Evolutionary conservation across 2,329 filamentous ascomycete genomes (phyloP).

Genomic region (Fonsecaea erecta): DNA sequence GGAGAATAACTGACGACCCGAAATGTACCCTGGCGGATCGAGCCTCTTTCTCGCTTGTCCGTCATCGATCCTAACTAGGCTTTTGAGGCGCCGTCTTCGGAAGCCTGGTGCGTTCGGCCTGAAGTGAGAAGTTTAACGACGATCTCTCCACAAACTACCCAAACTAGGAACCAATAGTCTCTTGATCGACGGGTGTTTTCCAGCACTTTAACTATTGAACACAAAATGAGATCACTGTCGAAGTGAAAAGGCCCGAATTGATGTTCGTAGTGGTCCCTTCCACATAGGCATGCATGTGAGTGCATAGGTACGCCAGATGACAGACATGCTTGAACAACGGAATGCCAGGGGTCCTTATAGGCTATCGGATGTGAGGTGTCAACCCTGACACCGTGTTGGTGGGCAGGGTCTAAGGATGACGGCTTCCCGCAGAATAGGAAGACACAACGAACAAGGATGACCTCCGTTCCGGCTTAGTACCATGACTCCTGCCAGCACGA

Average conservation of each 20-base stretch:
- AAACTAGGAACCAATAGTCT: conserved; percentile 25
- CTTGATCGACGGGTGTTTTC: conserved; percentile 9
- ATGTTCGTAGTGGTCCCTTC: not conserved
- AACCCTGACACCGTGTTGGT: not conserved
- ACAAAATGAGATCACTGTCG: conserved; percentile 31
- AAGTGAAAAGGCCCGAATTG: not conserved
- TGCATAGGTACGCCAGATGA: not conserved
- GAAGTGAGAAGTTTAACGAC: conserved; percentile 10
- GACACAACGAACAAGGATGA: not conserved
- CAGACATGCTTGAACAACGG: not conserved
- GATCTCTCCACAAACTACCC: conserved; percentile 19
- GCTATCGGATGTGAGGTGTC: not conserved
- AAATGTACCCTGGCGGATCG: conserved; percentile 12
- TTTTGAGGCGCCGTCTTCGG: not conserved
- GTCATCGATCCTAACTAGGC: conserved; percentile 8
- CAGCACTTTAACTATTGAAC: conserved; percentile 31
- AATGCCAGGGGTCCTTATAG: not conserved
- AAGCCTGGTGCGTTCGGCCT: not conserved
- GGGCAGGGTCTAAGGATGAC: not conserved
- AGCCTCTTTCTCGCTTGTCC: conserved; percentile 17
- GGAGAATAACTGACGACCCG: conserved; percentile 10
- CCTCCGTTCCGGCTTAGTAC: not conserved
- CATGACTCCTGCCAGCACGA: not conserved
- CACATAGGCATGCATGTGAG: not conserved
- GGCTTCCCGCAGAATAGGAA: not conserved